Conservation (phyloP, 352 stramenopile species). For the Phytophthora parvispora region DNA sequence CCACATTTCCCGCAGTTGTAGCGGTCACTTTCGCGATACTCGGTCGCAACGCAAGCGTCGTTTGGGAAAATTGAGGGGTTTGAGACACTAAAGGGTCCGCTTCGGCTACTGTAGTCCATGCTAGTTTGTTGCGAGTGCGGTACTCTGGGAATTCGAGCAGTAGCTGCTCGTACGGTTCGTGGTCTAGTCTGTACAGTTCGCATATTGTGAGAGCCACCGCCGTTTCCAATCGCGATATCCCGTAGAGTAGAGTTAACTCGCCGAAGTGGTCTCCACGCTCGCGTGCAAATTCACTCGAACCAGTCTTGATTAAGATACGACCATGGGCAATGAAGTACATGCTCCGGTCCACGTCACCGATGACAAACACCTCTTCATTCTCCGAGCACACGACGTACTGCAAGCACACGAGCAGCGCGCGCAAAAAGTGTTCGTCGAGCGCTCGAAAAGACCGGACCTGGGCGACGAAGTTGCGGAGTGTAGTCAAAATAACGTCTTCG, state of each 20-base stretch:
- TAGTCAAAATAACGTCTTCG: slow-evolving; percentile 72
- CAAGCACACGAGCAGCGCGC: slow-evolving; percentile 61
- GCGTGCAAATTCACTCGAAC: slow-evolving; percentile 52
- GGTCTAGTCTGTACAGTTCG: slow-evolving; percentile 77
- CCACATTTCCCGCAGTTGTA: slow-evolving; percentile 19
- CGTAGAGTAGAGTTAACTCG: slow-evolving; percentile 65
- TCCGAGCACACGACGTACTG: slow-evolving; percentile 75
- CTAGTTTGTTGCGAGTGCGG: slow-evolving; percentile 39
- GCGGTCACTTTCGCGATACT: slow-evolving; percentile 9
- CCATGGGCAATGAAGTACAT: slow-evolving; percentile 88
- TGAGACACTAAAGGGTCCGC: no score
- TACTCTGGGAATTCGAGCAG: slow-evolving; percentile 76
- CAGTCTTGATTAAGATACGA: slow-evolving; percentile 66
- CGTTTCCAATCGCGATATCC: slow-evolving; percentile 67
- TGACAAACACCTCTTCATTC: slow-evolving; percentile 70
- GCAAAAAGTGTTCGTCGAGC: slow-evolving; percentile 74
- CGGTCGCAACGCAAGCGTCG: slow-evolving; percentile 9
- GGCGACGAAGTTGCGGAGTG: slow-evolving; percentile 54
- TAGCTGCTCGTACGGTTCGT: slow-evolving; percentile 68
- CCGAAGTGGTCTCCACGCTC: slow-evolving; percentile 65
- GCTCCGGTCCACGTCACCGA: slow-evolving; percentile 75
- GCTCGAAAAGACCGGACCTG: slow-evolving; percentile 61
- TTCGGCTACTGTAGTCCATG: neutral
- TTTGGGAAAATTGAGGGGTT: no score
- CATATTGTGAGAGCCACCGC: slow-evolving; percentile 59